Evolutionary conservation across 805 yeast genomes (phyloP), one percentile per base, ranked within the genome.

Genomic region (Nakazawaea molendinolei): DNA sequence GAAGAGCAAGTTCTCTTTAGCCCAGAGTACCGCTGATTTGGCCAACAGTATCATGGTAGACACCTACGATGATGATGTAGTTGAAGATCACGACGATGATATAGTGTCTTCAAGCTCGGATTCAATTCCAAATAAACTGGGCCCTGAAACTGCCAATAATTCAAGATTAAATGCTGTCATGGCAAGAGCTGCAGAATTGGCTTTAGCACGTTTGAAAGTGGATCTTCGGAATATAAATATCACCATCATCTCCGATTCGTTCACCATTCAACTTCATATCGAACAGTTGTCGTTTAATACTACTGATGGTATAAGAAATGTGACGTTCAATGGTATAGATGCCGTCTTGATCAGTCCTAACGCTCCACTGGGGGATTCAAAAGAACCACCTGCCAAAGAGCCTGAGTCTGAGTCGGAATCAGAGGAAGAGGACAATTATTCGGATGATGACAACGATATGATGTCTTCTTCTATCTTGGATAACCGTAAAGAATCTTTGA

Each of bases 1-100:
- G 21, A 33, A 28, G 18, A 23, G 18, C 8, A 46, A 60, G 40
- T 74, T 74, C 39, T 74, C 78, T 39, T 55, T 84, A 39, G 77
- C 84, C 0, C 81, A 77, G 47, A 81, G 92, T 39, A 79, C 90
- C 0, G 78, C 79, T 16, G 86, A 81, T 46, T 63, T 86, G 38
- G 86, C 92, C 3, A 71, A 69, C 43, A 74, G 79, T 31, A 63
- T 74, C 16, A 62, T 70, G 52, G 52, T 73, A 31, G 39, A 42
- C 13, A 32, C 53, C 18, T 22, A 40, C 23, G 41, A 46, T 10
- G 44, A 42, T 13, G 48, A 50, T 17, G 59, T 60, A 15, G 54
- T 58, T 21, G 56, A 56, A 13, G 64, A 58, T 15, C 55, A 53
- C 17, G 50, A 46, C 15, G 42, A 48, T 14, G 50, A 42, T 12